A percentile compares a stretch with the other conserved stretches of the same genome.
Conservation (phyloP, 2,329 filamentous ascomycete species). For the Talaromyces sp. region DNA sequence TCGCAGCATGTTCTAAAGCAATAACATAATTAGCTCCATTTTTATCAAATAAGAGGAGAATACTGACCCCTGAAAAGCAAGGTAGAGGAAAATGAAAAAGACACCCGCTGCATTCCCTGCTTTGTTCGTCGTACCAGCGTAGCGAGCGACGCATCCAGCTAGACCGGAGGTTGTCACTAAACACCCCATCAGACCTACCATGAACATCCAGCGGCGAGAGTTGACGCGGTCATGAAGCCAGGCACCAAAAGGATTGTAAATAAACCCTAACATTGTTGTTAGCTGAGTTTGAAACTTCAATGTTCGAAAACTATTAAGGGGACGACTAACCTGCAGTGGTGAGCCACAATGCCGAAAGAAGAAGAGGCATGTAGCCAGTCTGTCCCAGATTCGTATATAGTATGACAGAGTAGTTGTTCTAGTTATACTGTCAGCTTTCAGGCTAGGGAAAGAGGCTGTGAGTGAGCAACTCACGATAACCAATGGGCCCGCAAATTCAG, state of each 20-base stretch:
- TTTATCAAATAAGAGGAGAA: background rate
- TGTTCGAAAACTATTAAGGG: background rate
- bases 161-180: conserved; percentile 42
- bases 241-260: conserved; percentile 37
- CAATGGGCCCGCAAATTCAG: conserved; percentile 52
- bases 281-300: conserved; percentile 8
- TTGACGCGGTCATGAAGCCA: conserved; percentile 38
- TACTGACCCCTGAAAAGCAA: conserved; percentile 11
- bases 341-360: conserved; percentile 45
- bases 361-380: conserved; percentile 41
- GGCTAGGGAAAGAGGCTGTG: no score
- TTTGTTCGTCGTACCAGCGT: conserved; percentile 38
- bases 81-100: conserved; percentile 41
- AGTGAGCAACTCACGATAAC: background rate
- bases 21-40: background rate
- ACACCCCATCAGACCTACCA: conserved; percentile 42
- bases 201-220: conserved; percentile 41
- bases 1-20: conserved; percentile 32
- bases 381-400: conserved; percentile 46
- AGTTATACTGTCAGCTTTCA: background rate
- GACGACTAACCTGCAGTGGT: conserved; percentile 43
- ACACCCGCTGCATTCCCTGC: conserved; percentile 43
- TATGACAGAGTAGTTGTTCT: conserved; percentile 36
- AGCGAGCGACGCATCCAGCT: conserved; percentile 38
- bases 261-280: conserved; percentile 32